phyloP scores from a whole-genome alignment of 2,329 filamentous ascomycete genomes.

The Arthroderma sp. region DNA sequence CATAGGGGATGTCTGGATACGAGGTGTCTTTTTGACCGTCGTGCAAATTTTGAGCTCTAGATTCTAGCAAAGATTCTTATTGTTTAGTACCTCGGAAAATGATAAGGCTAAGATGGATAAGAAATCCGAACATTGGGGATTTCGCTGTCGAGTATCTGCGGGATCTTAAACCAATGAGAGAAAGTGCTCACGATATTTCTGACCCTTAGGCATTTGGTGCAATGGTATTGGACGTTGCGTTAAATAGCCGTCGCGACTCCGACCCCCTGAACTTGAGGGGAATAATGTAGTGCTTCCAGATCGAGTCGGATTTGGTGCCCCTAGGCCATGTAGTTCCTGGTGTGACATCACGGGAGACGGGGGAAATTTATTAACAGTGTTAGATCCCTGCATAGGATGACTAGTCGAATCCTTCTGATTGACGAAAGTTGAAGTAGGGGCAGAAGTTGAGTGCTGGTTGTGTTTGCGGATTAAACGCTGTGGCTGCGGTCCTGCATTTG shows the following conservation, averaged over 20 bases:
- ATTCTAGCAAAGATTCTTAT: not conserved
- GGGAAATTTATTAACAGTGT: not conserved
- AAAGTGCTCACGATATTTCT: not conserved
- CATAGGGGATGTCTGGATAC: not conserved
- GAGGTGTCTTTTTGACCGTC: not conserved
- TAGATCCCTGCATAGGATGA: not conserved
- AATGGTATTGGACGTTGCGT: not conserved
- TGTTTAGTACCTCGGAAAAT: not conserved
- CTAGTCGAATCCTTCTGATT: not conserved
- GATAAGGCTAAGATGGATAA: too few species aligned
- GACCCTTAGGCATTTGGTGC: not conserved
- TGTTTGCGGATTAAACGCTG: not conserved
- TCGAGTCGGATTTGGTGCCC: not conserved
- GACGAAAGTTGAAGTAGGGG: not conserved
- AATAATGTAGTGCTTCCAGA: not conserved
- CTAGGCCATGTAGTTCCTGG: not conserved
- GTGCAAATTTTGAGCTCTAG: not conserved
- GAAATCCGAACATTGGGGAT: too few species aligned
- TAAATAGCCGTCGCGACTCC: not conserved
- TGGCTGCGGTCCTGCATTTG: not conserved
- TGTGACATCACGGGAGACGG: not conserved
- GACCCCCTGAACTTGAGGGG: not conserved
- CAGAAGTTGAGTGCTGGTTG: not conserved
- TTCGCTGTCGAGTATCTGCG: too few species aligned
- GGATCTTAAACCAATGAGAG: not conserved